Base-by-base conservation (phyloP, 2,329 filamentous ascomycete genomes). In the Epicoccum sorghinum region DNA sequence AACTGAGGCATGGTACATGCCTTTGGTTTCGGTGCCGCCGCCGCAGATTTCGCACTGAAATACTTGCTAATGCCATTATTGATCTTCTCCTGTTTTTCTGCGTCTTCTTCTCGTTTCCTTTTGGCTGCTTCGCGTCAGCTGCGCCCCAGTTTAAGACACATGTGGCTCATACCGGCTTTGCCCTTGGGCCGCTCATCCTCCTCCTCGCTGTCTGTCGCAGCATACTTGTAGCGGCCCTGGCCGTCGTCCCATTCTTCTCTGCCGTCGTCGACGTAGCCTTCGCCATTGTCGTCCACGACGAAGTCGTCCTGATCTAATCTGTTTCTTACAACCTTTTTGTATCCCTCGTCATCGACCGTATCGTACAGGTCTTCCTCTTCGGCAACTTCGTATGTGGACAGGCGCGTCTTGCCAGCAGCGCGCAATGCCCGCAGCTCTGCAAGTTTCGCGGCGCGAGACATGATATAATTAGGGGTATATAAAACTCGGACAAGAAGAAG, bases 241-340 rank as follows among this genome's bases (percentile, higher is more conserved):
- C 93, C 93, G 93, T 67, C 69, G 41, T 75, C 73, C 74, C 74
- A 77, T 41, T 77, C 74, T 57, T 98, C 95, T 77, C 95, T 88
- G 57, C 95, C 95, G 71, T 98, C 95, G 73, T 98, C 93, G 62
- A 91, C 93, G 70, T 99, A 99, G 33, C 95, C 93, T 72, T 93
- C 91, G 69, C 93, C 93, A 79, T 97, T 96, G 78, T 99, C 95
- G 79, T 98, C 95, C 56, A 99, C 93, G 47, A 99, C 93, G 69
- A 99, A 99, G 78, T 99, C 95, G 67, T 99, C 95, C 68, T 96
- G 83, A 70, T 98, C 90, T 46, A 99, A 82, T 41, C 95, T 88
- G 51, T 89, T 86, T 37, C 95, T 86, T 12, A 99, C 92, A 62
- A 98, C 89, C 74, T 96, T 96, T 80, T 97, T 97, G 82, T 99